These are phyloP conservation scores for Senecio squalidus DNA, from an alignment of 140 eudicot genomes.

Conservation along the genomic window DNA sequence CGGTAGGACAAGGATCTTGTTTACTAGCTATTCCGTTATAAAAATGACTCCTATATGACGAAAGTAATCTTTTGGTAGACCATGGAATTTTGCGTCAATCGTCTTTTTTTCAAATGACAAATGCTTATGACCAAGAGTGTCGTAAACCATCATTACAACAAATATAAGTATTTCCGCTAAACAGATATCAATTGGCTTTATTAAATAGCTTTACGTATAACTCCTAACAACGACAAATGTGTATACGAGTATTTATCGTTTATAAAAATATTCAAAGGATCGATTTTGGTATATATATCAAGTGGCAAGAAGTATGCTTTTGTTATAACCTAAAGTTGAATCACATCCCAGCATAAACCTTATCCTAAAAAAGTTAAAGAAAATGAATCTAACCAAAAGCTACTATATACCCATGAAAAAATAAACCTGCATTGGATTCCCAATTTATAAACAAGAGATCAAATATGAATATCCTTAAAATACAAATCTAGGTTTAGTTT, in stretches of 20 bases:
- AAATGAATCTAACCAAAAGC: slow-evolving; percentile 29
- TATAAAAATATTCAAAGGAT: too few relatives aligned
- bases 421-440: slow-evolving; percentile 23
- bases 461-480: slow-evolving; percentile 4
- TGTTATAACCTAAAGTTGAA: slow-evolving; percentile 30
- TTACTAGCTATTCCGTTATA: neutral
- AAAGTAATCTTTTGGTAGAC: slow-evolving; percentile 15
- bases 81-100: slow-evolving; percentile 7
- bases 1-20: slow-evolving; percentile 3
- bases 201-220: too few relatives aligned
- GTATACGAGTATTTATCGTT: too few relatives aligned
- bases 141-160: slow-evolving; percentile 11
- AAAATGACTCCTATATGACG: slow-evolving; percentile 15
- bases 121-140: slow-evolving; percentile 1
- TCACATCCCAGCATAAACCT: slow-evolving; percentile 30
- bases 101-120: slow-evolving; percentile 19
- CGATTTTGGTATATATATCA: too few relatives aligned
- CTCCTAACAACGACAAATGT: too few relatives aligned
- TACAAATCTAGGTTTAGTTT: neutral
- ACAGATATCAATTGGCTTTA: too few relatives aligned
- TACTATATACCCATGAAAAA: neutral
- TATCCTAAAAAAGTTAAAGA: slow-evolving; percentile 26
- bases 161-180: too few relatives aligned
- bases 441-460: slow-evolving; percentile 11
- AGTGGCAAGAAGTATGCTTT: slow-evolving; percentile 33